Conservation (phyloP, 2,329 filamentous ascomycete genomes). For the Curvularia eragrostidis region DNA sequence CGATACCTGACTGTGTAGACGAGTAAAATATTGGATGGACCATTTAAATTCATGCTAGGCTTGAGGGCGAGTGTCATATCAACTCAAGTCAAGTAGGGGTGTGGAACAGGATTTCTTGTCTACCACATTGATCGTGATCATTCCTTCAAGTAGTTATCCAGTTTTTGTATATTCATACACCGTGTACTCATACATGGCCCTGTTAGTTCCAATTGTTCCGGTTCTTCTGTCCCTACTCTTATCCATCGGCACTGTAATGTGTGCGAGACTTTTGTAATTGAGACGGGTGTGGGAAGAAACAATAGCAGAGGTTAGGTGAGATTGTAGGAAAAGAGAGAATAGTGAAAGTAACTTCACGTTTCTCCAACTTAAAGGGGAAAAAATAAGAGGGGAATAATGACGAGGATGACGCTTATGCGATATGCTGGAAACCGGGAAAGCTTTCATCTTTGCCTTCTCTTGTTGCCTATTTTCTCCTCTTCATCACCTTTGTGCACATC, state of each 20-base stretch:
- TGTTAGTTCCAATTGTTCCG: background rate
- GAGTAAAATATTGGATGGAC: background rate
- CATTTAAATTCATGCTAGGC: background rate
- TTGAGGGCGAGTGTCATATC: background rate
- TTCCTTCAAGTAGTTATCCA: background rate
- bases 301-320: background rate
- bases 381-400: background rate
- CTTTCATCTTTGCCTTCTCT: background rate
- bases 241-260: background rate
- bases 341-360: background rate
- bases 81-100: background rate
- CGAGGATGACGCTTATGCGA: background rate
- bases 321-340: background rate
- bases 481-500: constrained; percentile 92
- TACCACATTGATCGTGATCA: background rate
- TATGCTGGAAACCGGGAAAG: background rate
- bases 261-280: background rate
- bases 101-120: background rate
- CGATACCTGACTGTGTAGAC: background rate
- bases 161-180: background rate
- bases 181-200: background rate
- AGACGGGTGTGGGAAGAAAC: background rate
- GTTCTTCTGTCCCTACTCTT: background rate
- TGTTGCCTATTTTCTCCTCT: constrained; percentile 75
- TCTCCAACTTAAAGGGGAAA: background rate